Percentiles rank a stretch among this genome's conserved stretches.
Conservation (phyloP, 2,329 filamentous ascomycete species). For the Hypoxylon sp. region DNA sequence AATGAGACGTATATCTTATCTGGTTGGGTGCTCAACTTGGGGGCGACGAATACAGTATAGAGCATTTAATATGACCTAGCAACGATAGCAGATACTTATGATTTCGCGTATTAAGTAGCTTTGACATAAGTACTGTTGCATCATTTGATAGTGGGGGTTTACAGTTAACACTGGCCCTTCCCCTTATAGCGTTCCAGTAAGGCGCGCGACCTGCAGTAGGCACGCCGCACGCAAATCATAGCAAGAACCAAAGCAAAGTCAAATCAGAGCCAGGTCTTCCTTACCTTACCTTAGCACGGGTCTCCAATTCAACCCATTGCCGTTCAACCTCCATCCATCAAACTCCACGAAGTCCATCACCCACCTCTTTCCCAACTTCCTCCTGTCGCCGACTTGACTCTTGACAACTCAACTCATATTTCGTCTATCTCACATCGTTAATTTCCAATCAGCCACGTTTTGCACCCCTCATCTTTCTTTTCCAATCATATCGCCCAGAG, state of each 20-base stretch:
- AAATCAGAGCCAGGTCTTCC: slow-evolving; percentile 23
- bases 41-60: slow-evolving; percentile 8
- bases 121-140: slow-evolving; percentile 3
- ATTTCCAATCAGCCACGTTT: slow-evolving; percentile 6
- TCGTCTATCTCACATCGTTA: neutral
- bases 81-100: slow-evolving; percentile 12
- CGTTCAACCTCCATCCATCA: slow-evolving; percentile 37
- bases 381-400: slow-evolving; percentile 4
- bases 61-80: slow-evolving; percentile 1
- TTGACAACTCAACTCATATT: neutral
- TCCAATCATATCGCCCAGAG: slow-evolving; percentile 4
- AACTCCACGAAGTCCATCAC: slow-evolving; percentile 31
- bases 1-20: neutral
- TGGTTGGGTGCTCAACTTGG: neutral
- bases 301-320: slow-evolving; percentile 33
- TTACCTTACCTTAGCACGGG: slow-evolving; percentile 32
- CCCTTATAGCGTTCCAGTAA: slow-evolving; percentile 22
- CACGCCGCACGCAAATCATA: slow-evolving; percentile 32
- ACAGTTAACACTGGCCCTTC: slow-evolving; percentile 21
- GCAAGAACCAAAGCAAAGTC: slow-evolving; percentile 11
- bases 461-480: slow-evolving; percentile 7
- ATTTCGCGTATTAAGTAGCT: neutral
- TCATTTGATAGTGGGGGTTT: slow-evolving; percentile 20
- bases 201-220: slow-evolving; percentile 36
- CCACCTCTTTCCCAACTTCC: slow-evolving; percentile 32